These are phyloP conservation scores for Neoarthrinium moseri DNA, from an alignment of 2,329 filamentous ascomycete species.

Conservation along the genomic window DNA sequence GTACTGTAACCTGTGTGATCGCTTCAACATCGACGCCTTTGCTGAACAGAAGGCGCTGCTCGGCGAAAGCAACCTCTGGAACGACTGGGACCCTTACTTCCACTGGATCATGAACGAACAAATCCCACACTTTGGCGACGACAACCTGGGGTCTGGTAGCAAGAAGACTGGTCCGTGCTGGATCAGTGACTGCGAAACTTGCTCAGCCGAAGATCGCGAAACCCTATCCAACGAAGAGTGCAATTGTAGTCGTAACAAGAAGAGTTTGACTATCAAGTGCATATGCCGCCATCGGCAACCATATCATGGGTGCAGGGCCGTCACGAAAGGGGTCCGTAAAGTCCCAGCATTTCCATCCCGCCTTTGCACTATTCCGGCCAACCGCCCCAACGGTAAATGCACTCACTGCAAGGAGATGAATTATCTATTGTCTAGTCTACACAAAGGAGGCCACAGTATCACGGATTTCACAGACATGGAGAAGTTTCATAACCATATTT, in stretches of 20 bases:
- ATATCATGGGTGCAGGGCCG: neutral
- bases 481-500: neutral
- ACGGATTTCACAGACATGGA: neutral
- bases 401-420: no score
- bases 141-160: neutral
- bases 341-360: neutral
- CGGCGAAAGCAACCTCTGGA: neutral
- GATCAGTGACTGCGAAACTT: neutral
- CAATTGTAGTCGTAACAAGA: neutral
- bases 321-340: neutral
- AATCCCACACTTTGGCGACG: neutral
- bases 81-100: slow-evolving; percentile 1
- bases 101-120: slow-evolving; percentile 4
- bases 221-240: neutral
- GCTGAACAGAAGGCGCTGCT: neutral
- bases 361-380: neutral
- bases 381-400: neutral
- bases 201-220: neutral
- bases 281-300: neutral
- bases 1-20: neutral
- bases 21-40: neutral
- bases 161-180: neutral
- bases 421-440: no score
- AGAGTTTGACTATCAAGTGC: neutral
- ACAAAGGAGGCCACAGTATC: neutral